Base-by-base conservation (phyloP, 2,329 filamentous ascomycete genomes). In the Colletotrichum tofieldiae region DNA sequence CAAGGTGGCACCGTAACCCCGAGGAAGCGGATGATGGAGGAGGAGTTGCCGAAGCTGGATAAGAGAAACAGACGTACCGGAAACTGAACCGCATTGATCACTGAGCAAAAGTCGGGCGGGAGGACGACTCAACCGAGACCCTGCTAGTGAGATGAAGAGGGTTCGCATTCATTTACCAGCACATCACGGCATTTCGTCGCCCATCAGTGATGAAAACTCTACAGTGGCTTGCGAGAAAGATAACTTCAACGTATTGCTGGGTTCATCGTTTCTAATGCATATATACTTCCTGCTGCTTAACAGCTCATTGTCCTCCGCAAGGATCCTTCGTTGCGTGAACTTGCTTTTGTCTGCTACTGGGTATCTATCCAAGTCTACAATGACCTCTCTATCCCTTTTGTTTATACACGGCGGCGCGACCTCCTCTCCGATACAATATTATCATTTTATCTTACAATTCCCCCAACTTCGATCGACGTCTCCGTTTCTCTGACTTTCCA, bases 351-450 rank as follows among this genome's bases (percentile, higher is more conserved):
- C 32, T 55, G 20, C 41, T 37, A 37, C 23, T 26, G 58, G 65
- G 58, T 63, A 67, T 67, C 47, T 54, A 26, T 67, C 35, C 58
- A 45, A 23, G 45, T 45, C 26, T 54, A 51, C 18, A 18, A 51
- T 20, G 14, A 18, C 26, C 41, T 18, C 41, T 62, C 32, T 37
- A 45, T 45, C 5, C 20, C n/a, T 56, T 16, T 39, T 23, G 11
- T 54, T 54, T 43, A 20, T 64, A 54, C 49, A 64, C 61, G 35
- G 43, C 18, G 26, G 37, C 35, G 6, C n/a, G 35, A 32, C 5
- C n/a, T 23, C 16, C 18, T 9, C 47, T 23, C 35, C 26, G 16
- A n/a, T 55, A 41, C 41, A 32, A n/a, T 35, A 11, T 41, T 16
- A 43, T 43, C 32, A 26, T 49, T 14, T 39, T 54, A 45, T 64